These are phyloP conservation scores for Neofusicoccum ribis DNA, from an alignment of 2,329 filamentous ascomycete species.

Conservation along the genomic window DNA sequence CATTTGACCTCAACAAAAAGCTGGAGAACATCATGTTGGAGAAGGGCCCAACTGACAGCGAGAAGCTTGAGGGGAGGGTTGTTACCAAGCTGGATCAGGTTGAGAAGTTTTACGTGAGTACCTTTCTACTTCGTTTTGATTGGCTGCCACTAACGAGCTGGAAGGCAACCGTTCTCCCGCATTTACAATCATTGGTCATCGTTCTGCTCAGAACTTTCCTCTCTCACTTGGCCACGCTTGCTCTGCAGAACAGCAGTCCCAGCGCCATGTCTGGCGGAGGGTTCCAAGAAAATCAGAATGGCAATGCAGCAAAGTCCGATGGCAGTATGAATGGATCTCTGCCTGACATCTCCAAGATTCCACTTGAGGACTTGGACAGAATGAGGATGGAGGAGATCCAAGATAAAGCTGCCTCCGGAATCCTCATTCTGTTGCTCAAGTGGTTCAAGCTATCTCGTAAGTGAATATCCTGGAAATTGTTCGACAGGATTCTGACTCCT, in stretches of 20 bases:
- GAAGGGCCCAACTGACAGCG: conserved; percentile 40
- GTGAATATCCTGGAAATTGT: conserved; percentile 36
- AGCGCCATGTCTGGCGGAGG: conserved; percentile 41
- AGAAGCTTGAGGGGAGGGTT: conserved; percentile 51
- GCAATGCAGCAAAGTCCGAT: conserved; percentile 33
- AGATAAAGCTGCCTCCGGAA: conserved; percentile 87
- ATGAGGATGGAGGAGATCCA: conserved; percentile 82
- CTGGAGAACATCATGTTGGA: conserved; percentile 22
- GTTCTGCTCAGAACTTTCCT: conserved; percentile 88
- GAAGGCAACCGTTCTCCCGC: conserved; percentile 73
- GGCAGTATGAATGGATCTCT: conserved; percentile 31
- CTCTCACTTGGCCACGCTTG: conserved; percentile 82
- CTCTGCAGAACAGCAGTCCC: conserved; percentile 54
- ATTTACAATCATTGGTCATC: conserved; percentile 89
- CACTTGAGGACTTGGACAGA: conserved; percentile 75
- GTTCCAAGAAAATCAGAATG: conserved; percentile 44
- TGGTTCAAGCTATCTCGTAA: conserved; percentile 95
- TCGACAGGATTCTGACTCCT: conserved; percentile 22
- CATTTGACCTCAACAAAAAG: conserved; percentile 39
- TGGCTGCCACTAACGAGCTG: conserved; percentile 19
- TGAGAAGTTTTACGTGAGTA: conserved; percentile 80
- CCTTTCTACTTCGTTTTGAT: not conserved
- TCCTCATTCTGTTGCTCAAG: conserved; percentile 83
- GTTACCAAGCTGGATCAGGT: conserved; percentile 60
- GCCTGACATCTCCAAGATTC: conserved; percentile 27